These are phyloP conservation scores for Lentinus brumalis DNA, from an alignment of 768 basidiomycete genomes.

Conservation along the genomic window DNA sequence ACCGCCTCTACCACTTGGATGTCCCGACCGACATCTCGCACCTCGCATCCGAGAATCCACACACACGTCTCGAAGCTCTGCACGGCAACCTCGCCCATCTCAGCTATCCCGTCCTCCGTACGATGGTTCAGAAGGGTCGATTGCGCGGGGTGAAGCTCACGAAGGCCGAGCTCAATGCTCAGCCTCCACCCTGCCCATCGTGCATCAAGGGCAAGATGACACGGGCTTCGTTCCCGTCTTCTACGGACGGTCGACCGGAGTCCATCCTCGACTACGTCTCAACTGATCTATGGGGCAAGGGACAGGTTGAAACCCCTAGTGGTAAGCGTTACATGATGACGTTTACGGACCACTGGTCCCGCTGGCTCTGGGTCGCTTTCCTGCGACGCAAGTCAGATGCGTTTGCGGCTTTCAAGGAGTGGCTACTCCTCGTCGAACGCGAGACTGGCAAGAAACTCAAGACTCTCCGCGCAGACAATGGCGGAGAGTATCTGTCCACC, in stretches of 20 bases:
- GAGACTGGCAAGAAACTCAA: conserved; percentile 13
- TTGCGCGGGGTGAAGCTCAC: conserved; percentile 1
- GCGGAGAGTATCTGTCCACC: conserved; percentile 26
- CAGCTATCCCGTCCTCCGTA: background rate
- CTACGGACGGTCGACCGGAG: background rate
- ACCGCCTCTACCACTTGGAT: conserved; percentile 8
- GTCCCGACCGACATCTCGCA: background rate
- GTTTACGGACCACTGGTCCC: conserved; percentile 24
- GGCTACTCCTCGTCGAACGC: background rate
- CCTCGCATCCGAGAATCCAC: background rate
- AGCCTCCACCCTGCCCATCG: background rate
- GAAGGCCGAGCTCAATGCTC: background rate
- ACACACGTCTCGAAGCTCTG: background rate
- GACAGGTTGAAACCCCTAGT: conserved; percentile 3
- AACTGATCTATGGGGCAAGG: conserved; percentile 25
- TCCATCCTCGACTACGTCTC: conserved; percentile 10
- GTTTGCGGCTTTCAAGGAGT: conserved; percentile 3
- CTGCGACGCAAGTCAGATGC: conserved; percentile 10
- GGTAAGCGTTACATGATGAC: conserved; percentile 25
- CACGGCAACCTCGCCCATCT: conserved; percentile 5
- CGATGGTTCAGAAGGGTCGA: background rate
- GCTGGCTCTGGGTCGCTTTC: conserved; percentile 9
- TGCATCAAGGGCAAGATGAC: conserved; percentile 12
- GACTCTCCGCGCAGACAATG: conserved; percentile 24
- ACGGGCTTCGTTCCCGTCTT: conserved; percentile 2